Percentiles rank a stretch among this genome's conserved stretches.
Evolutionary conservation across 2,329 filamentous ascomycete species (phyloP).

Genomic region (Stagonosporopsis cucurbitacearum): DNA sequence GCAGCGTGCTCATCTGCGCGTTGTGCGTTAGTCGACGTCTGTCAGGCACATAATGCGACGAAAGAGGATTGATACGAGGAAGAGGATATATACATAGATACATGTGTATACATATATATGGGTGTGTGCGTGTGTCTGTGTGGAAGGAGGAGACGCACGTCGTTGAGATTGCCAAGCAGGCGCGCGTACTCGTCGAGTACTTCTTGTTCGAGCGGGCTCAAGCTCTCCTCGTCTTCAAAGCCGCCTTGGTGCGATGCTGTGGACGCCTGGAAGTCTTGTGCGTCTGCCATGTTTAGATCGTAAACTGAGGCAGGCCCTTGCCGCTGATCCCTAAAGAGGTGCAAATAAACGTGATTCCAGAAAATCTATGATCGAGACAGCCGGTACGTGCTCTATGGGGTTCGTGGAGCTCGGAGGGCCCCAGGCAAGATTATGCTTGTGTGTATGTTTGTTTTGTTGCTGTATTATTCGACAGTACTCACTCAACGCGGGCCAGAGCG

Average conservation of each 20-base stretch:
- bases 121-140: too few species aligned
- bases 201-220: constrained; percentile 87
- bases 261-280: constrained; percentile 21
- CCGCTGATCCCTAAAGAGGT: too few species aligned
- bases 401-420: background rate
- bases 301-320: too few species aligned
- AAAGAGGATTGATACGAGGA: too few species aligned
- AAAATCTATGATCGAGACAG: too few species aligned
- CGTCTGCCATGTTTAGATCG: constrained; percentile 23
- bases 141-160: constrained; percentile 59
- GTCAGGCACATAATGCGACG: too few species aligned
- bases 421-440: background rate
- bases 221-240: constrained; percentile 34
- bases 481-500: constrained; percentile 13
- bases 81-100: too few species aligned
- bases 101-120: too few species aligned
- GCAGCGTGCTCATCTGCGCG: constrained; percentile 61
- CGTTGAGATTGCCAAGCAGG: constrained; percentile 88
- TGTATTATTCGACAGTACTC: background rate
- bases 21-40: background rate
- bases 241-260: constrained; percentile 23
- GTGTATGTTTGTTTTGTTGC: background rate
- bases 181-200: constrained; percentile 92
- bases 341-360: too few species aligned
- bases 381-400: too few species aligned